phyloP scores from a whole-genome alignment of 805 yeast genomes.

The Naumovozyma dairenensis region DNA sequence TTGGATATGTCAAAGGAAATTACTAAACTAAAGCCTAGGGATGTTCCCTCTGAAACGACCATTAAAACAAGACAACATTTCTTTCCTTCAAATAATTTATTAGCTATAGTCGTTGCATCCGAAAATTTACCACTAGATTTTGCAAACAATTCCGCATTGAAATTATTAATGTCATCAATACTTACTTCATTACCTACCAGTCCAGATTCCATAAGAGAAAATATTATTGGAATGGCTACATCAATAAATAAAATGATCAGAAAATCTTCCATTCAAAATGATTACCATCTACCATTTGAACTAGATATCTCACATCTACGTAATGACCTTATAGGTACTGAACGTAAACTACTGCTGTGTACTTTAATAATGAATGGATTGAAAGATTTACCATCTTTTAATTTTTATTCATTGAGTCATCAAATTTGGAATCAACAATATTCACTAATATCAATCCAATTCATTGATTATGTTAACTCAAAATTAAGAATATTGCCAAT shows the following conservation, averaged over 20 bases:
- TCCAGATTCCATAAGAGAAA: neutral
- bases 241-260: neutral
- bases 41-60: too few relatives aligned
- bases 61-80: neutral
- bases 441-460: conserved; percentile 7
- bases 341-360: neutral
- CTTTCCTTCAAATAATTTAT: neutral
- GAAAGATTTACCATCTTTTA: conserved; percentile 3
- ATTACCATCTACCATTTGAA: neutral
- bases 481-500: conserved; percentile 5
- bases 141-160: conserved; percentile 5
- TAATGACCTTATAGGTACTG: neutral
- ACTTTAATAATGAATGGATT: neutral
- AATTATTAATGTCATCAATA: conserved; percentile 2
- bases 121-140: conserved; percentile 8
- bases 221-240: neutral
- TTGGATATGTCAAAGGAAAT: neutral
- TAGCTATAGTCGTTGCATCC: conserved; percentile 8
- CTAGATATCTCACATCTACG: neutral
- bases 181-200: neutral
- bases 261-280: neutral
- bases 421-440: conserved; percentile 5
- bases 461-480: conserved; percentile 3
- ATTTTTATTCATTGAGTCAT: conserved; percentile 5
- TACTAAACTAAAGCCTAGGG: too few relatives aligned